These are phyloP conservation scores for Heliocybe sulcata DNA, from an alignment of 1,284 basidiomycete genomes.

Conservation along the genomic window DNA sequence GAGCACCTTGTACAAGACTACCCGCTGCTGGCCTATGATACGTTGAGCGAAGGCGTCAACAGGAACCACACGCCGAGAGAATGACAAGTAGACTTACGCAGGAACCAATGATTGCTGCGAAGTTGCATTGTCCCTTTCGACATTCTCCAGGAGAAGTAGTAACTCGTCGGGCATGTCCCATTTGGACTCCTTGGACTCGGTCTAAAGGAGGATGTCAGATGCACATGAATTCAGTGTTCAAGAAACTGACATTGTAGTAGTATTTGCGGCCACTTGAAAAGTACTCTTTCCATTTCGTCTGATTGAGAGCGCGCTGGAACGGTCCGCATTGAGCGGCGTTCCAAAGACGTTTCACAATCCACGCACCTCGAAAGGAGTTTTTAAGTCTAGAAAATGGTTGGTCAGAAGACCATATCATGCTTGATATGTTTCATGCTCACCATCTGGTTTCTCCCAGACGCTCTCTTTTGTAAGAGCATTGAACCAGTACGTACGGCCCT, in stretches of 20 bases:
- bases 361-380: conserved; percentile 80
- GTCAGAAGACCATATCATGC: conserved; percentile 5
- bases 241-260: conserved; percentile 74
- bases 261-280: conserved; percentile 86
- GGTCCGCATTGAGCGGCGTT: conserved; percentile 8
- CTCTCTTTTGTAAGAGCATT: conserved; percentile 71
- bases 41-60: not conserved
- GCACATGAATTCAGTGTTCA: not conserved
- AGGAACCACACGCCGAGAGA: not conserved
- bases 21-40: not conserved
- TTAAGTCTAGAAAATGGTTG: conserved; percentile 46
- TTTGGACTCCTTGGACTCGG: conserved; percentile 82
- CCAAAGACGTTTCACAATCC: not conserved
- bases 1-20: conserved; percentile 10
- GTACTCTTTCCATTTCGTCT: conserved; percentile 93
- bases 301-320: conserved; percentile 70
- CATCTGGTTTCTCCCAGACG: conserved; percentile 86
- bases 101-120: conserved; percentile 15
- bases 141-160: conserved; percentile 70
- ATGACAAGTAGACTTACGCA: conserved; percentile 17
- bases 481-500: conserved; percentile 85
- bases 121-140: conserved; percentile 62
- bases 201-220: conserved; percentile 33
- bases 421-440: conserved; percentile 27
- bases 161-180: conserved; percentile 95